These are phyloP conservation scores for Phymatotrichopsis omnivora DNA, from an alignment of 2,329 filamentous ascomycete genomes.

Conservation along the genomic window DNA sequence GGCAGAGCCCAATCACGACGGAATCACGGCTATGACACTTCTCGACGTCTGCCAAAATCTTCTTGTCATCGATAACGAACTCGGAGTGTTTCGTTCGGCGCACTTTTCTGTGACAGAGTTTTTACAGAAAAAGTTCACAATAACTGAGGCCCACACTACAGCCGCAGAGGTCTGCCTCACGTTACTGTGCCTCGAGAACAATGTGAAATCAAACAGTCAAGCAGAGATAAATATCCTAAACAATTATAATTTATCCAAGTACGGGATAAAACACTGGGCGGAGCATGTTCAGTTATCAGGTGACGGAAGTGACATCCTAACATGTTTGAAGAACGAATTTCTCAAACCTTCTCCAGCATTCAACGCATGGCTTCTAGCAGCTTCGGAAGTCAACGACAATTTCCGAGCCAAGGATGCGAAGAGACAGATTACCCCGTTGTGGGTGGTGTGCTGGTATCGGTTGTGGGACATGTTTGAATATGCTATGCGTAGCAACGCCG, in stretches of 20 bases:
- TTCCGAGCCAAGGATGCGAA: neutral
- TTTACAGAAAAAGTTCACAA: neutral
- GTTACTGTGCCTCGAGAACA: too few relatives aligned
- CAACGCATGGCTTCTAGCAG: neutral
- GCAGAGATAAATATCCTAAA: too few relatives aligned
- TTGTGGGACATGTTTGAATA: neutral
- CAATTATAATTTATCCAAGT: too few relatives aligned
- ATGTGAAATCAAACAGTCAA: too few relatives aligned
- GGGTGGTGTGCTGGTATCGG: neutral
- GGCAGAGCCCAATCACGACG: too few relatives aligned
- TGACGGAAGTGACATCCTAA: neutral
- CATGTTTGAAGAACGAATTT: neutral
- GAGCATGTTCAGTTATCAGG: neutral
- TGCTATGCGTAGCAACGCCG: neutral
- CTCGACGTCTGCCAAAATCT: constrained; percentile 18
- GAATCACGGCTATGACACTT: neutral
- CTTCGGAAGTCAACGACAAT: neutral
- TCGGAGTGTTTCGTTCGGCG: constrained; percentile 10
- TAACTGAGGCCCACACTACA: neutral
- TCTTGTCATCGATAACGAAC: constrained; percentile 11
- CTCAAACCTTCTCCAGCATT: neutral
- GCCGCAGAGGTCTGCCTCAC: neutral
- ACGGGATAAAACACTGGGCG: too few relatives aligned
- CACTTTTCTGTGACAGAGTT: constrained; percentile 18
- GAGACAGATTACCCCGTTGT: neutral